Conservation (phyloP, 2,329 filamentous ascomycete genomes). For the Rhinocladiella similis region DNA sequence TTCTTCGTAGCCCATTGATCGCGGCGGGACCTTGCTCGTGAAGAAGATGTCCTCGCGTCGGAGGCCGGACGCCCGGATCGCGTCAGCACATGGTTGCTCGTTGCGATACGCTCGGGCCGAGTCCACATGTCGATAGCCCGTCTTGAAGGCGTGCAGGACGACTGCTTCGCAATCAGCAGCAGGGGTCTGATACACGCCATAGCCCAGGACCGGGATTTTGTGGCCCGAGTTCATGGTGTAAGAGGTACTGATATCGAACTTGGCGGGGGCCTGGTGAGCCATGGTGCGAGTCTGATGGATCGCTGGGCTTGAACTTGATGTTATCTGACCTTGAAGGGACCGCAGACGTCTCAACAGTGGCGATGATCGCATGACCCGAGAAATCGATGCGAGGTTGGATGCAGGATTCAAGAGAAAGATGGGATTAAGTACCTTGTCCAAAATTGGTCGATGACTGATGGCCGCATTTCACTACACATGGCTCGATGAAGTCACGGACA, state of each 20-base stretch:
- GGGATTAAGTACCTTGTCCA: too few relatives aligned
- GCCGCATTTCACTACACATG: too few relatives aligned
- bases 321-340: not conserved
- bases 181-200: slow-evolving; percentile 50
- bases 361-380: not conserved
- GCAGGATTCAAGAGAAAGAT: too few relatives aligned
- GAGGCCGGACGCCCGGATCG: slow-evolving; percentile 53
- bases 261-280: slow-evolving; percentile 15
- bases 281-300: slow-evolving; percentile 13
- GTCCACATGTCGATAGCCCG: slow-evolving; percentile 62
- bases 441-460: too few relatives aligned
- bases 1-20: slow-evolving; percentile 60
- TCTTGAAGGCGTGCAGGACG: slow-evolving; percentile 56
- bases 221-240: slow-evolving; percentile 41
- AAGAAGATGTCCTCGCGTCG: slow-evolving; percentile 61
- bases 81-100: slow-evolving; percentile 55
- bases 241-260: slow-evolving; percentile 32
- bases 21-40: slow-evolving; percentile 60
- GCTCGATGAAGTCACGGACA: too few relatives aligned
- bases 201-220: slow-evolving; percentile 42
- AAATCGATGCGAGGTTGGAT: too few relatives aligned
- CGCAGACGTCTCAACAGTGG: not conserved
- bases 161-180: slow-evolving; percentile 59
- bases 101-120: slow-evolving; percentile 60
- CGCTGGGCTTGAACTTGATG: not conserved